A percentile compares a stretch with the other conserved stretches of the same genome.
These are phyloP conservation scores for Boletus pseudopeckii DNA, from an alignment of 768 basidiomycete species.

Conservation along the genomic window DNA sequence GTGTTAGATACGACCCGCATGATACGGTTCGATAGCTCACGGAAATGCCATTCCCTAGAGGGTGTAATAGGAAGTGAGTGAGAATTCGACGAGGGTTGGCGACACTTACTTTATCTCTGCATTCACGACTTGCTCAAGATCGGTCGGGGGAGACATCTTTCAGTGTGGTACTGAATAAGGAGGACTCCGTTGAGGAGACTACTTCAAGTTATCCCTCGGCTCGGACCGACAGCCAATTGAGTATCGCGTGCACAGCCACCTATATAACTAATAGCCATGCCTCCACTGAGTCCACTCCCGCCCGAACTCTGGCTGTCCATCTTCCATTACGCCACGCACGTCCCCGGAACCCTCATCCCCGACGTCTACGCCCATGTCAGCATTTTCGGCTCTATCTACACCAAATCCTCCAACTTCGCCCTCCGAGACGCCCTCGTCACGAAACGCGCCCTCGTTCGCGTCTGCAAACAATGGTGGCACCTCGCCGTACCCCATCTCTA, in stretches of 20 bases:
- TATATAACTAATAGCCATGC: too few relatives aligned
- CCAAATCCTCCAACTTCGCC: not conserved
- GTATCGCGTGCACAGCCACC: too few relatives aligned
- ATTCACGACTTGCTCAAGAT: constrained; percentile 55
- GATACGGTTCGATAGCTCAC: constrained; percentile 36
- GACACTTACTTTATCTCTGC: constrained; percentile 59
- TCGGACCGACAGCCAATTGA: too few relatives aligned
- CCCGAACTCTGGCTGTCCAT: constrained; percentile 25
- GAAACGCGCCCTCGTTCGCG: constrained; percentile 26
- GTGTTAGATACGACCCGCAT: not conserved
- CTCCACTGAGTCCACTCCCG: constrained; percentile 13
- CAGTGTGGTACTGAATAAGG: not conserved
- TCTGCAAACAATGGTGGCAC: constrained; percentile 30
- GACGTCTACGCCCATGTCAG: constrained; percentile 21
- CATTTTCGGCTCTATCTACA: constrained; percentile 6
- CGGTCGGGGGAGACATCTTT: constrained; percentile 38
- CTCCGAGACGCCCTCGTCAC: constrained; percentile 24
- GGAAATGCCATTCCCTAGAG: constrained; percentile 75
- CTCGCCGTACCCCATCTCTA: constrained; percentile 25
- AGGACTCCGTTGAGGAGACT: too few relatives aligned
- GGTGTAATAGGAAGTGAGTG: not conserved
- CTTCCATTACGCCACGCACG: constrained; percentile 21
- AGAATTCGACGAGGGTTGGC: not conserved
- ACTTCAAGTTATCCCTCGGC: too few relatives aligned
- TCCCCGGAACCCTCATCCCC: constrained; percentile 19